Base-by-base conservation (phyloP, 108 stramenopile genomes). In the Skeletonema marinoi region DNA sequence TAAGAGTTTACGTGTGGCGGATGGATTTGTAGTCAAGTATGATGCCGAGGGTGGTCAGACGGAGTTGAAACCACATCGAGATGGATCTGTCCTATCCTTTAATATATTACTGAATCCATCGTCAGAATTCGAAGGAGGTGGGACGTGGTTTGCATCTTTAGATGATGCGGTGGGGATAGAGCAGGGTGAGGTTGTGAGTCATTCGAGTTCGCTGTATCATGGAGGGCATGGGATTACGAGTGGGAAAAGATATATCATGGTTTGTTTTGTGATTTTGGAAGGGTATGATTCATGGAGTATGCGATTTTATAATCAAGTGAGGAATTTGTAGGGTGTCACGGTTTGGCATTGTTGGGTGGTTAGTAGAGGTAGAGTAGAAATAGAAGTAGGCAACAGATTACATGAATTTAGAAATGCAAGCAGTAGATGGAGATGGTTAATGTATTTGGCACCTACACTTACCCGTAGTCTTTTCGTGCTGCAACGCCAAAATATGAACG, bases 1-100 rank as follows among this genome's bases (percentile, higher is more conserved):
- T 48, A 51, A 56, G 32, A 83, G 76, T 68, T 65, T 86, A 9
- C 66, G 82, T 13, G 74, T 95, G 25, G 87, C 88, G 29, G 95
- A 96, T 86, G 91, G 93, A 36, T 96, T 96, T 66, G 71, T 96
- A n/a, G 93, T 96, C 69, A 89, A 89, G 41, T 96, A 96, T 71
- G 87, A 88, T 70, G 89, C 85, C 2, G 64, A 41, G 6, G 81
- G 78, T 30, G 87, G 86, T 25, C 94, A 92, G 80, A 77, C 67
- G 19, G 82, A 87, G 59, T 75, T 95, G 33, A 89, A 90, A n/a
- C 83, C 90, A 6, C 95, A 96, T 79, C 77, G 86, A 21, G 95
- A 96, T 81, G 88, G 90, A 61, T 89, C 89, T 25, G 79, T 87
- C 11, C 51, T 89, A 17, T 90, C 89, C 14, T 90, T 96, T 35